Evolutionary conservation across 2,329 filamentous ascomycete genomes (phyloP).

Genomic region (Bimuria novae-zelandiae): DNA sequence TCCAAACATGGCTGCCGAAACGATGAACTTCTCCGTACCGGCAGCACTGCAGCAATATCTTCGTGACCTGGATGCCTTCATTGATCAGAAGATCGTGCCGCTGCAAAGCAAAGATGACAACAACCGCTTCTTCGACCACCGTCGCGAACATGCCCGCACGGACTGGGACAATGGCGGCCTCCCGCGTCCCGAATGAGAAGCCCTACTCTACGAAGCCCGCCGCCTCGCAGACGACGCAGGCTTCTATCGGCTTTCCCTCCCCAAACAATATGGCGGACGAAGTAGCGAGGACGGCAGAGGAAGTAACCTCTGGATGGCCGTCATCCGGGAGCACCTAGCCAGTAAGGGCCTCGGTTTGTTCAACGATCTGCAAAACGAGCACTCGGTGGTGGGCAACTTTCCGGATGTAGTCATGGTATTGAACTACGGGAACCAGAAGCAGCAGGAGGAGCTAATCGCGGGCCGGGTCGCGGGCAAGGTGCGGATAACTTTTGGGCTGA

Average conservation of each 20-base stretch:
- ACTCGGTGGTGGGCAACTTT: conserved; percentile 66
- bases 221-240: conserved; percentile 62
- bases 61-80: conserved; percentile 60
- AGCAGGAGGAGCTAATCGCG: conserved; percentile 59
- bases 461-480: conserved; percentile 59
- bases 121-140: conserved; percentile 68
- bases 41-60: conserved; percentile 55
- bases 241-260: conserved; percentile 64
- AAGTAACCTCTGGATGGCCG: conserved; percentile 66
- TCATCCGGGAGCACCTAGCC: conserved; percentile 63
- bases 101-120: conserved; percentile 63
- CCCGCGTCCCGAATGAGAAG: conserved; percentile 63
- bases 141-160: conserved; percentile 65
- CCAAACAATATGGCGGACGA: conserved; percentile 60
- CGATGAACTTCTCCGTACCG: conserved; percentile 63
- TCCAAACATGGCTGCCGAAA: conserved; percentile 11
- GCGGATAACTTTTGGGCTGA: conserved; percentile 64
- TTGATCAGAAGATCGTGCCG: conserved; percentile 58
- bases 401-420: conserved; percentile 66
- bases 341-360: conserved; percentile 64
- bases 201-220: conserved; percentile 55
- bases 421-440: conserved; percentile 61
- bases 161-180: conserved; percentile 64
- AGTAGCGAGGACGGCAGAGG: conserved; percentile 50
- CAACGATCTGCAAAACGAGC: conserved; percentile 68